Evolutionary conservation across 208 protist genomes (phyloP).

Genomic region (Leishmania tarentolae): DNA sequence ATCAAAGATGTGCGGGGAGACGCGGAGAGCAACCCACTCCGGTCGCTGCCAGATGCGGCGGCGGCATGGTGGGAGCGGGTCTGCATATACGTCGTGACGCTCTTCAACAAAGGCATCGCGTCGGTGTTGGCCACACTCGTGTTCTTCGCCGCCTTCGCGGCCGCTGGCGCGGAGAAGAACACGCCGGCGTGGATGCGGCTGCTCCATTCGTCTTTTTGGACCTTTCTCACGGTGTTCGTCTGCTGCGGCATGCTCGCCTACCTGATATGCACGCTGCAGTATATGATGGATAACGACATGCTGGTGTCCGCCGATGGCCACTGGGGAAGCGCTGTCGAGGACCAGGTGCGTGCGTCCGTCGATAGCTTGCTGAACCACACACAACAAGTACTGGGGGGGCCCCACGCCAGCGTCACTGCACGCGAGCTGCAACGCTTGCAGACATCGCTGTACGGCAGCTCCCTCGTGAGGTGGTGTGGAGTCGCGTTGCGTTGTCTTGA

Average conservation of each 20-base stretch:
- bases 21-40: constrained; percentile 3
- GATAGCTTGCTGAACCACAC: constrained; percentile 45
- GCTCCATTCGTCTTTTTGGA: constrained; percentile 57
- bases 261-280: constrained; percentile 55
- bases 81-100: constrained; percentile 29
- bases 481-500: constrained; percentile 55
- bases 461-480: constrained; percentile 29
- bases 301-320: constrained; percentile 44
- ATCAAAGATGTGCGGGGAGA: constrained; percentile 17
- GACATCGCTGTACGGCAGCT: constrained; percentile 32
- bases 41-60: constrained; percentile 27
- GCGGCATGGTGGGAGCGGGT: constrained; percentile 30
- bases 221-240: constrained; percentile 46
- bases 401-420: constrained; percentile 6
- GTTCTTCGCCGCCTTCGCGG: constrained; percentile 56
- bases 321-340: constrained; percentile 72
- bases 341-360: constrained; percentile 39
- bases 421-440: constrained; percentile 22
- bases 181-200: constrained; percentile 40
- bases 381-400: constrained; percentile 32
- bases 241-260: constrained; percentile 54
- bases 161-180: constrained; percentile 43
- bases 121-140: constrained; percentile 47
- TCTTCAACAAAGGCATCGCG: constrained; percentile 48
- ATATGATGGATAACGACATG: constrained; percentile 60